These are phyloP conservation scores for Dendrobium officinale DNA, from an alignment of 106 monocot species.

Conservation along the genomic window DNA sequence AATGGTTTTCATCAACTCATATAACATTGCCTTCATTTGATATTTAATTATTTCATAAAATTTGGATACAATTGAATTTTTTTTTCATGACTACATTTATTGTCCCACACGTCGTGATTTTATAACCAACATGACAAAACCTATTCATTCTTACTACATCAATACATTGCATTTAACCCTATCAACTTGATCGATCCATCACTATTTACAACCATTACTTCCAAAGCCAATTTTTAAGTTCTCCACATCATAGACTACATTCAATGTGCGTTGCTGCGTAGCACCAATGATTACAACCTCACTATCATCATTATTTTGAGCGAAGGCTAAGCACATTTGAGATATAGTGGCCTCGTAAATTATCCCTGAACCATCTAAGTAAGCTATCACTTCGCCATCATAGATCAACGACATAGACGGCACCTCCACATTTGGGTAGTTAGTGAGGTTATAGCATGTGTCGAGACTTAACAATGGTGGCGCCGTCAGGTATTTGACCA, in stretches of 20 bases:
- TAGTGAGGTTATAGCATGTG: constrained; percentile 31
- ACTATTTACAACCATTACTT: not conserved
- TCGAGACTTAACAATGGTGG: not conserved
- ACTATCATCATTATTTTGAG: not conserved
- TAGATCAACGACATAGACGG: constrained; percentile 14
- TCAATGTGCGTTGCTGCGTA: constrained; percentile 23
- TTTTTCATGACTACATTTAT: too few species aligned
- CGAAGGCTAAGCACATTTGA: constrained; percentile 24
- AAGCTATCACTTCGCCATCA: not conserved
- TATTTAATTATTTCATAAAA: too few species aligned
- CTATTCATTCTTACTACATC: too few species aligned
- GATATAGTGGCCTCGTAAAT: not conserved
- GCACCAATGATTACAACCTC: constrained; percentile 17
- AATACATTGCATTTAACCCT: too few species aligned
- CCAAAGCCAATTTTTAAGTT: constrained; percentile 12
- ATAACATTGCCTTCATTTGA: too few species aligned
- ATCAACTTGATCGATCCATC: constrained; percentile 5
- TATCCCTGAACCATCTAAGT: too few species aligned
- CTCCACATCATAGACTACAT: constrained; percentile 26
- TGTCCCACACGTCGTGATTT: too few species aligned
- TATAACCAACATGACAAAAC: too few species aligned
- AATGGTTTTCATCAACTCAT: too few species aligned
- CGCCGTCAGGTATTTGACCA: not conserved
- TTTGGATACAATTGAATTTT: too few species aligned
- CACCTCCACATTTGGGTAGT: not conserved